phyloP scores from a whole-genome alignment of 2,329 filamentous ascomycete species.

The Verruconis gallopava region DNA sequence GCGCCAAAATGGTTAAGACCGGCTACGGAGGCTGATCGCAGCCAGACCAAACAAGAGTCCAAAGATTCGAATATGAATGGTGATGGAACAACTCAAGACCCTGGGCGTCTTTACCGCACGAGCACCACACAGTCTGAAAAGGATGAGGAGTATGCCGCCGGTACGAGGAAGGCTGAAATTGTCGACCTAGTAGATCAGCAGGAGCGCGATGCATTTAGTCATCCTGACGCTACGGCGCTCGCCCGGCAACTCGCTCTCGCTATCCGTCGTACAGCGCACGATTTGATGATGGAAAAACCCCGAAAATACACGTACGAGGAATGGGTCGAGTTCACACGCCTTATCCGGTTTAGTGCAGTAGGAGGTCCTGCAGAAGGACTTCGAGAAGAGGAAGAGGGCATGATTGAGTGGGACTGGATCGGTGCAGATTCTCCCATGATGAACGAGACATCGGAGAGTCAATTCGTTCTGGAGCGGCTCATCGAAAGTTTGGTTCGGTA shows the following conservation, averaged over 20 bases:
- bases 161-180: background rate
- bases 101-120: background rate
- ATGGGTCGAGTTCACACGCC: conserved; percentile 9
- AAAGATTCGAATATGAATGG: conserved; percentile 9
- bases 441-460: conserved; percentile 4
- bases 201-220: background rate
- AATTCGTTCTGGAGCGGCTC: conserved; percentile 9
- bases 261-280: conserved; percentile 6
- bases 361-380: conserved; percentile 2
- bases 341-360: conserved; percentile 5
- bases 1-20: conserved; percentile 4
- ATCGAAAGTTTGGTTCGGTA: conserved; percentile 8
- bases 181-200: conserved; percentile 1
- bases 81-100: conserved; percentile 1
- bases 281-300: conserved; percentile 1
- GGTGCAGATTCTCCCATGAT: conserved; percentile 10
- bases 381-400: conserved; percentile 4
- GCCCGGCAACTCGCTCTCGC: conserved; percentile 8
- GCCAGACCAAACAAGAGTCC: no score
- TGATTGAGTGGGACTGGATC: conserved; percentile 11
- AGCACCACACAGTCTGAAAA: background rate
- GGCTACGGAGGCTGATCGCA: conserved; percentile 7
- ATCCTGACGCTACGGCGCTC: conserved; percentile 7
- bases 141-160: conserved; percentile 1
- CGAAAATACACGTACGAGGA: conserved; percentile 9